Evolutionary conservation across 805 yeast species (phyloP).

Genomic region (Kazachstania viticola): DNA sequence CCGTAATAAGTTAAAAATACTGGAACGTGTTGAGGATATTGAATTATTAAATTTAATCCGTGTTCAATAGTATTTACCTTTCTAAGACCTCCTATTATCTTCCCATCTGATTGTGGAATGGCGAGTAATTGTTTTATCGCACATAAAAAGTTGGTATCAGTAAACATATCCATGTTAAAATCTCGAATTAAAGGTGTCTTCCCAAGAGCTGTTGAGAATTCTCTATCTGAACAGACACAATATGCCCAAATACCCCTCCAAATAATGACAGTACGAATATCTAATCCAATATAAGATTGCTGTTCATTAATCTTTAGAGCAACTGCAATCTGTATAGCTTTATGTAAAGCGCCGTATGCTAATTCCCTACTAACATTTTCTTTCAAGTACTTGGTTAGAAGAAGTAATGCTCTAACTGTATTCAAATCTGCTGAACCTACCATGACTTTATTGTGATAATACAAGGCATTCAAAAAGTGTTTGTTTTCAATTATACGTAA

Average conservation of each 20-base stretch:
- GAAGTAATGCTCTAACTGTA: constrained; percentile 40
- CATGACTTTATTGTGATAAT: constrained; percentile 40
- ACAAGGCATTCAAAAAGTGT: constrained; percentile 33
- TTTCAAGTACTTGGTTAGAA: constrained; percentile 32
- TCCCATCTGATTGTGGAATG: not conserved
- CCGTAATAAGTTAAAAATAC: constrained; percentile 15
- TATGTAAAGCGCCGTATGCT: constrained; percentile 31
- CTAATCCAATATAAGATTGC: constrained; percentile 32
- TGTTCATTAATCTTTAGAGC: constrained; percentile 43
- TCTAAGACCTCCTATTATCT: not conserved
- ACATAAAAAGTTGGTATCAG: constrained; percentile 13
- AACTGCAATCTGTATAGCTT: constrained; percentile 42
- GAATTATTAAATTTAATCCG: constrained; percentile 10
- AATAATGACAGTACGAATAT: constrained; percentile 27
- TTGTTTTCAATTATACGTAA: constrained; percentile 20
- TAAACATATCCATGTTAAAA: constrained; percentile 13
- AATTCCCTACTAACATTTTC: constrained; percentile 31
- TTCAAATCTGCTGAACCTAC: constrained; percentile 32
- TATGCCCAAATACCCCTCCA: constrained; percentile 39
- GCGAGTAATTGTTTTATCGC: constrained; percentile 3
- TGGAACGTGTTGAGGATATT: constrained; percentile 12
- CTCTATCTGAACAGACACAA: constrained; percentile 23
- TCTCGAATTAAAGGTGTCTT: constrained; percentile 15
- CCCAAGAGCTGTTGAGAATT: constrained; percentile 12
- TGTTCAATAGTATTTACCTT: constrained; percentile 8